Conservation (phyloP, 2,329 filamentous ascomycete species). For the Cladophialophora exuberans region DNA sequence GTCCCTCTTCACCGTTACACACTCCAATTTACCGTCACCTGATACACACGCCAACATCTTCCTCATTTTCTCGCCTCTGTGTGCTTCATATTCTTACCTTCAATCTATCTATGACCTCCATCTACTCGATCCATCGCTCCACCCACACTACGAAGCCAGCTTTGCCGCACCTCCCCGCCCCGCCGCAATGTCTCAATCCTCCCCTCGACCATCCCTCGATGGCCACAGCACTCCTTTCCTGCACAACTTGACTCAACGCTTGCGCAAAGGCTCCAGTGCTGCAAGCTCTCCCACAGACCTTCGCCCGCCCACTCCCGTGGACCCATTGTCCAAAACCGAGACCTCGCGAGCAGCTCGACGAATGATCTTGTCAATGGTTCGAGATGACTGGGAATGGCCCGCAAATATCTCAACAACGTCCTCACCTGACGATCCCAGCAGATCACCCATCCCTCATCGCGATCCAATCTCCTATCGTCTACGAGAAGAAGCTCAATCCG, state of each 20-base stretch:
- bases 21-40: neutral
- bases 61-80: neutral
- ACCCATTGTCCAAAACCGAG: constrained; percentile 26
- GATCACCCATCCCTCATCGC: constrained; percentile 9
- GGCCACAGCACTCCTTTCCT: constrained; percentile 23
- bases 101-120: neutral
- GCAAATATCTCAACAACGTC: constrained; percentile 6
- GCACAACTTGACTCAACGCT: constrained; percentile 30
- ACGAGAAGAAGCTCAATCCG: constrained; percentile 30
- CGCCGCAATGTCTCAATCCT: constrained; percentile 8
- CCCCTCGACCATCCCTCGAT: constrained; percentile 20
- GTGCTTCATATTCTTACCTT: neutral
- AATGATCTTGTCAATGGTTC: constrained; percentile 26
- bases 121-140: neutral
- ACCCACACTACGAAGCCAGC: neutral
- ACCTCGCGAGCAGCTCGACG: constrained; percentile 25
- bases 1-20: neutral
- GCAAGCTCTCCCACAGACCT: constrained; percentile 23
- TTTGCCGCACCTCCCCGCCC: constrained; percentile 6
- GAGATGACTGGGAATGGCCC: constrained; percentile 34
- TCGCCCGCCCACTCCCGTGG: neutral
- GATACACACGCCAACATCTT: too few relatives aligned
- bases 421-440: neutral
- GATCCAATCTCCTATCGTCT: constrained; percentile 29
- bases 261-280: constrained; percentile 32